phyloP scores from a whole-genome alignment of 352 stramenopile species.

The Globisporangium polare region DNA sequence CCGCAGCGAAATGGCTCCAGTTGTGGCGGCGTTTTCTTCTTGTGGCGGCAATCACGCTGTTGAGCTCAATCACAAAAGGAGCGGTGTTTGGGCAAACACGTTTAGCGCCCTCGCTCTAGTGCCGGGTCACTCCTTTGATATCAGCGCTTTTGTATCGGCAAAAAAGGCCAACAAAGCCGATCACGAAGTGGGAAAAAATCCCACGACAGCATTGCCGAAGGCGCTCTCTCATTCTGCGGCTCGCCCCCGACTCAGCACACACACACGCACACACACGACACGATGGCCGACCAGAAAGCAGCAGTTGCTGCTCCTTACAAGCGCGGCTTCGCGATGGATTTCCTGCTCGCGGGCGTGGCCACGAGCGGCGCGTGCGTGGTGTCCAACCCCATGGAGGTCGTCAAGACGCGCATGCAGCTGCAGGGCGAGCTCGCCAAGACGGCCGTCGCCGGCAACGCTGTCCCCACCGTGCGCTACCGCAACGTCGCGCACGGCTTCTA shows the following conservation, averaged over 20 bases:
- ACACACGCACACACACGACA: background rate
- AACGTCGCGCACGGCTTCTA: conserved; percentile 87
- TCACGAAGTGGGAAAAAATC: too few relatives aligned
- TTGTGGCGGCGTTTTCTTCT: background rate
- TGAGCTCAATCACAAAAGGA: background rate
- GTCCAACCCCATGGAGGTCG: conserved; percentile 89
- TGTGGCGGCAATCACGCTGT: background rate
- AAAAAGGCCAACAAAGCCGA: background rate
- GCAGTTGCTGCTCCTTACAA: conserved; percentile 7
- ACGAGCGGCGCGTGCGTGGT: conserved; percentile 68
- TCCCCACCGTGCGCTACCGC: conserved; percentile 64
- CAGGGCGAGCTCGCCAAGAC: conserved; percentile 75
- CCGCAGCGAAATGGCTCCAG: background rate
- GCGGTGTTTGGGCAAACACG: conserved; percentile 1
- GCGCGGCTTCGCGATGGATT: conserved; percentile 64
- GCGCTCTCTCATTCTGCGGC: background rate
- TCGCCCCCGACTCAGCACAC: background rate
- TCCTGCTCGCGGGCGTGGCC: conserved; percentile 58
- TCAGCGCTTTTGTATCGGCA: background rate
- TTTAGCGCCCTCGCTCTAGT: background rate
- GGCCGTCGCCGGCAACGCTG: conserved; percentile 23
- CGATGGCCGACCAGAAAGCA: conserved; percentile 5
- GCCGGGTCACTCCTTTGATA: background rate
- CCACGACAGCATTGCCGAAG: too few relatives aligned
- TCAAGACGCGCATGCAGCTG: conserved; percentile 89